Evolutionary conservation across 2,329 filamentous ascomycete species (phyloP).

Genomic region (Tolypocladium cylindrosporum): DNA sequence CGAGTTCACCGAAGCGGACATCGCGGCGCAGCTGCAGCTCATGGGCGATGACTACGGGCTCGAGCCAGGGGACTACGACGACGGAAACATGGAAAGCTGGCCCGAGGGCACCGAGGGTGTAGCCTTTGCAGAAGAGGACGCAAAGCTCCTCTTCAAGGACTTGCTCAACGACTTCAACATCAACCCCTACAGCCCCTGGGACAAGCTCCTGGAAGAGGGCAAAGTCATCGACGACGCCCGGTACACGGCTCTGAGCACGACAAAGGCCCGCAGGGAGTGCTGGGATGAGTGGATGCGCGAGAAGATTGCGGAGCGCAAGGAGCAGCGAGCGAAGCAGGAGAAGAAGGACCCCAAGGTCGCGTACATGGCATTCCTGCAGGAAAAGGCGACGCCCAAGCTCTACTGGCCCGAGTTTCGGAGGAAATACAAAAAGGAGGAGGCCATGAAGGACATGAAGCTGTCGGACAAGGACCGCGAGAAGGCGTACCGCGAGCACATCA

Average conservation of each 20-base stretch:
- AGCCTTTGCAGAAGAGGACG: slow-evolving; percentile 64
- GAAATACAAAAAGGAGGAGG: slow-evolving; percentile 72
- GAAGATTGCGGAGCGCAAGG: slow-evolving; percentile 62
- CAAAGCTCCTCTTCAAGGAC: slow-evolving; percentile 70
- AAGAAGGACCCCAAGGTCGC: slow-evolving; percentile 75
- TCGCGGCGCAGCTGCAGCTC: slow-evolving; percentile 79
- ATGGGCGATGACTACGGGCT: slow-evolving; percentile 82
- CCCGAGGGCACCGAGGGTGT: slow-evolving; percentile 64
- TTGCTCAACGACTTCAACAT: slow-evolving; percentile 73
- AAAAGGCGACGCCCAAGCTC: slow-evolving; percentile 77
- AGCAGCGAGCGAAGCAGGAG: slow-evolving; percentile 62
- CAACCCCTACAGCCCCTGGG: slow-evolving; percentile 86
- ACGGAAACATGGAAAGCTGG: slow-evolving; percentile 49
- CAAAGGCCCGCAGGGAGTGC: slow-evolving; percentile 68
- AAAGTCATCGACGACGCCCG: slow-evolving; percentile 75
- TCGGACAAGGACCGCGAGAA: slow-evolving; percentile 72
- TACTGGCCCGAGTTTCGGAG: slow-evolving; percentile 97
- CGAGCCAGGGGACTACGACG: slow-evolving; percentile 67
- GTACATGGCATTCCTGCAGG: slow-evolving; percentile 72
- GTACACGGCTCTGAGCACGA: slow-evolving; percentile 76
- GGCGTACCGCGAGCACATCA: slow-evolving; percentile 65
- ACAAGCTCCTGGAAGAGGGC: slow-evolving; percentile 75
- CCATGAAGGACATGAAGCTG: slow-evolving; percentile 66
- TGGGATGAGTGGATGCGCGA: slow-evolving; percentile 79
- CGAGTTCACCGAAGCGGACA: slow-evolving; percentile 90